phyloP scores from a whole-genome alignment of 1,139 yeast species.

The Entelexis sorbosivorans region DNA sequence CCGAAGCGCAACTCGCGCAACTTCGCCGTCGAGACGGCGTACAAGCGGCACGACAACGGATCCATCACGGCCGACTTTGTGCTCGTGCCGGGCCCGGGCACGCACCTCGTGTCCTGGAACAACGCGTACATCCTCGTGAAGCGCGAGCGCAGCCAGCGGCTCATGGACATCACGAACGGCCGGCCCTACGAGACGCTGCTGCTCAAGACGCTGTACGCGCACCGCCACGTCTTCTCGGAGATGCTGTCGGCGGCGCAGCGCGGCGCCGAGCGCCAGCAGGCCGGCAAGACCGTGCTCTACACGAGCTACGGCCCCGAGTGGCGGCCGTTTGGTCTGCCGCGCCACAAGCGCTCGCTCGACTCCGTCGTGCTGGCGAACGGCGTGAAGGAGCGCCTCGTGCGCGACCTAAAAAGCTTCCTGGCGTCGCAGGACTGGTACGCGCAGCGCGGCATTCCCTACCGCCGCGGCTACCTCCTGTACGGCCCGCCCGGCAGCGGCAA shows the following conservation, averaged over 20 bases:
- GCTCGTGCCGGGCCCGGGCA: slow-evolving; percentile 97
- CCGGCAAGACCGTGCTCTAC: slow-evolving; percentile 87
- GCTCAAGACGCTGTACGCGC: slow-evolving; percentile 77
- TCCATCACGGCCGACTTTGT: slow-evolving; percentile 77
- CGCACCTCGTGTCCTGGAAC: slow-evolving; percentile 71
- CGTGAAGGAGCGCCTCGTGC: slow-evolving; percentile 50
- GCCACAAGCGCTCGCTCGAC: slow-evolving; percentile 71
- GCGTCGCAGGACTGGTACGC: slow-evolving; percentile 82
- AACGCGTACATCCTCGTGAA: slow-evolving; percentile 84
- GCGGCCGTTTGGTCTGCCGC: slow-evolving; percentile 96
- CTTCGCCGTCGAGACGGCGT: slow-evolving; percentile 79
- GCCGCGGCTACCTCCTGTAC: slow-evolving; percentile 84
- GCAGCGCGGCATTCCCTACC: slow-evolving; percentile 89
- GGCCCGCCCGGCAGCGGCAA: slow-evolving; percentile 99
- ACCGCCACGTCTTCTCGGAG: slow-evolving; percentile 58
- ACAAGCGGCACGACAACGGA: slow-evolving; percentile 85
- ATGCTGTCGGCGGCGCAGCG: slow-evolving; percentile 73
- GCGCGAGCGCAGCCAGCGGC: slow-evolving; percentile 79
- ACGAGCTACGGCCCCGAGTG: slow-evolving; percentile 98
- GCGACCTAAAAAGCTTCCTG: slow-evolving; percentile 73
- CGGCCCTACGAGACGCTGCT: slow-evolving; percentile 94
- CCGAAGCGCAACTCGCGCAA: slow-evolving; percentile 62
- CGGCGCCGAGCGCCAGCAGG: slow-evolving; percentile 70
- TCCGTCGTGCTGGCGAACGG: slow-evolving; percentile 79
- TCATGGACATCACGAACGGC: slow-evolving; percentile 82